Conservation (phyloP, 2,329 filamentous ascomycete genomes). For the Neoarthrinium moseri region DNA sequence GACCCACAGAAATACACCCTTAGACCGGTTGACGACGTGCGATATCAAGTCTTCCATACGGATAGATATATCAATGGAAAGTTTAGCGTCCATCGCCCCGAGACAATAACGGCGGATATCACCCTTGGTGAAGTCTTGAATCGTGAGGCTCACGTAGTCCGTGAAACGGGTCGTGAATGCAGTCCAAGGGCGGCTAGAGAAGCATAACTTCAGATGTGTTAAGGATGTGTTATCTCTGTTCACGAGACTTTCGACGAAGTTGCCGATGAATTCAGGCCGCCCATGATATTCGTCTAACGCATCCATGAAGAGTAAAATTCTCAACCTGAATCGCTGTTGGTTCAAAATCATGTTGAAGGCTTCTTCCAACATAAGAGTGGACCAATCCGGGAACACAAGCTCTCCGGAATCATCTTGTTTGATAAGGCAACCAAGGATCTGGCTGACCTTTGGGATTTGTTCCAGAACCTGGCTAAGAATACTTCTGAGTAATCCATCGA, state of each 20-base stretch:
- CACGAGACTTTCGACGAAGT: slow-evolving; percentile 8
- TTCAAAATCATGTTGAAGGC: too few relatives aligned
- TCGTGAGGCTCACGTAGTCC: slow-evolving; percentile 3
- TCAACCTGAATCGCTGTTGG: slow-evolving; percentile 1
- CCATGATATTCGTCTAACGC: slow-evolving; percentile 17
- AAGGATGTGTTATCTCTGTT: neutral
- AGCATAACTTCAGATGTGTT: slow-evolving; percentile 9
- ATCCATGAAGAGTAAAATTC: slow-evolving; percentile 14
- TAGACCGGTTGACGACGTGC: slow-evolving; percentile 9
- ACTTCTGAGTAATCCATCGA: slow-evolving; percentile 17
- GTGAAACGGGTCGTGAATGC: slow-evolving; percentile 8
- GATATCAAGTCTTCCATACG: slow-evolving; percentile 7
- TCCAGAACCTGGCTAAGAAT: slow-evolving; percentile 10
- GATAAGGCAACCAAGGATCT: too few relatives aligned
- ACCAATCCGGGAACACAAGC: too few relatives aligned
- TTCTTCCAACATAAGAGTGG: too few relatives aligned
- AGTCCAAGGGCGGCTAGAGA: slow-evolving; percentile 15
- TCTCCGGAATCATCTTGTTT: too few relatives aligned
- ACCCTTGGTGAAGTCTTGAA: slow-evolving; percentile 15
- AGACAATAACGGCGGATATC: slow-evolving; percentile 17
- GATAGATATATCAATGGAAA: neutral
- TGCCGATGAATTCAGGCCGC: slow-evolving; percentile 11
- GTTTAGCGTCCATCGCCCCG: slow-evolving; percentile 3
- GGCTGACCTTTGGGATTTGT: too few relatives aligned
- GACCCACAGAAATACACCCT: slow-evolving; percentile 18